Evolutionary conservation across 352 stramenopile species (phyloP).

Genomic region (Pythium periplocum): DNA sequence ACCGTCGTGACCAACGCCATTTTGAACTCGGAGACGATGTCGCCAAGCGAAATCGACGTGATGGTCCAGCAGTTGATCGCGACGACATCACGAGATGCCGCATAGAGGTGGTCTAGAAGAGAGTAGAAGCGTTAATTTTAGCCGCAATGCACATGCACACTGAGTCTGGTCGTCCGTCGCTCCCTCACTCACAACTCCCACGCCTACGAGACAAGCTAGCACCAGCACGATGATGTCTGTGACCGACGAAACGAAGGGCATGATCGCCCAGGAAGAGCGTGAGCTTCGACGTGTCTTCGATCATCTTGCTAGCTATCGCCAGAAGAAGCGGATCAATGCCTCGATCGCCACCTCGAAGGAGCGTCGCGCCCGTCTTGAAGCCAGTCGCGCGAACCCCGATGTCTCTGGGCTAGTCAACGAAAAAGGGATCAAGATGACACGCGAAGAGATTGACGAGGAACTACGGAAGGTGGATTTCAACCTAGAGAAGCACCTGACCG

Average conservation of each 20-base stretch:
- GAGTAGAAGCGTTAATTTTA: not conserved
- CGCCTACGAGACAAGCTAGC: not conserved
- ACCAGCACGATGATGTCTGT: conserved; percentile 53
- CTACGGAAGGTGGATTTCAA: conserved; percentile 52
- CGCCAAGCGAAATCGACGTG: conserved; percentile 53
- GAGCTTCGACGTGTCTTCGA: conserved; percentile 94
- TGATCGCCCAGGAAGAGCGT: conserved; percentile 93
- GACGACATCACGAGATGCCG: conserved; percentile 31
- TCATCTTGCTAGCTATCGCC: conserved; percentile 87
- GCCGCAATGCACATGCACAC: not conserved
- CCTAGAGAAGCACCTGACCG: conserved; percentile 42
- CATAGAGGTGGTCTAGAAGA: not conserved
- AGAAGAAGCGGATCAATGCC: conserved; percentile 72
- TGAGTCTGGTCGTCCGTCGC: too few relatives aligned
- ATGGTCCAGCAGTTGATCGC: conserved; percentile 77
- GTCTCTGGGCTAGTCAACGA: conserved; percentile 74
- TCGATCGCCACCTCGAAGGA: conserved; percentile 44
- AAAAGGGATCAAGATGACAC: conserved; percentile 70
- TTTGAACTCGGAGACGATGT: conserved; percentile 87
- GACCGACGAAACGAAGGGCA: conserved; percentile 71
- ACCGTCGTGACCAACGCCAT: conserved; percentile 86
- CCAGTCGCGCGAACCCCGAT: conserved; percentile 61
- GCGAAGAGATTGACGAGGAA: conserved; percentile 75
- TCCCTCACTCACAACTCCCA: too few relatives aligned
- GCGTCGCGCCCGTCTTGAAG: conserved; percentile 51